A percentile compares a stretch with the other conserved stretches of the same genome.
phyloP scores from a whole-genome alignment of 2,329 filamentous ascomycete species.

The Exophiala oligosperma region DNA sequence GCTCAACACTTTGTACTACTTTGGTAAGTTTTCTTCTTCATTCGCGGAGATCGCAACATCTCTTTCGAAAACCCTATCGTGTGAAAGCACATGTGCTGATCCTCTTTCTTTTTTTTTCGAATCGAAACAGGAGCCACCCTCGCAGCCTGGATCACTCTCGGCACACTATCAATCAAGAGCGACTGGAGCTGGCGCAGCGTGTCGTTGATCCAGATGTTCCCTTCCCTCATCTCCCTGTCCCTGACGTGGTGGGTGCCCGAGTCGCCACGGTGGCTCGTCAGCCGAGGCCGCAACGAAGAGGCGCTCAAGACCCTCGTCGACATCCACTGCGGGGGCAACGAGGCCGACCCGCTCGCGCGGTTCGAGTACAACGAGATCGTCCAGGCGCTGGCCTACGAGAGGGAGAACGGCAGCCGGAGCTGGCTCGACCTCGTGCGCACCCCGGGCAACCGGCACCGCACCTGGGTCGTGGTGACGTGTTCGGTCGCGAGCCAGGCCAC shows the following conservation, averaged over 20 bases:
- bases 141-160: conserved; percentile 14
- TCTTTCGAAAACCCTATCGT: too few species aligned
- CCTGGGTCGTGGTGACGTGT: conserved; percentile 8
- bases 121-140: conserved; percentile 1
- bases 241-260: conserved; percentile 59
- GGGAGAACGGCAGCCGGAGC: conserved; percentile 14
- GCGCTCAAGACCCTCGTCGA: conserved; percentile 34
- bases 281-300: conserved; percentile 30
- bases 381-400: conserved; percentile 12
- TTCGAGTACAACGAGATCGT: conserved; percentile 18
- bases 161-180: conserved; percentile 12
- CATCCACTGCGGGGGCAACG: conserved; percentile 31
- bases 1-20: conserved; percentile 18
- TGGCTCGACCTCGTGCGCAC: conserved; percentile 15
- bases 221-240: conserved; percentile 9
- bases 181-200: conserved; percentile 16
- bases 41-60: too few species aligned
- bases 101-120: background rate
- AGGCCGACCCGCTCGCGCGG: conserved; percentile 11
- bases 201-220: conserved; percentile 16
- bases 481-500: conserved; percentile 8
- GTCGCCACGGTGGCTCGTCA: conserved; percentile 61
- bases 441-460: conserved; percentile 12
- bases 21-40: background rate
- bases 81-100: too few species aligned